Evolutionary conservation across 2,329 filamentous ascomycete genomes (phyloP).

Genomic region (Pseudonectria buxi): DNA sequence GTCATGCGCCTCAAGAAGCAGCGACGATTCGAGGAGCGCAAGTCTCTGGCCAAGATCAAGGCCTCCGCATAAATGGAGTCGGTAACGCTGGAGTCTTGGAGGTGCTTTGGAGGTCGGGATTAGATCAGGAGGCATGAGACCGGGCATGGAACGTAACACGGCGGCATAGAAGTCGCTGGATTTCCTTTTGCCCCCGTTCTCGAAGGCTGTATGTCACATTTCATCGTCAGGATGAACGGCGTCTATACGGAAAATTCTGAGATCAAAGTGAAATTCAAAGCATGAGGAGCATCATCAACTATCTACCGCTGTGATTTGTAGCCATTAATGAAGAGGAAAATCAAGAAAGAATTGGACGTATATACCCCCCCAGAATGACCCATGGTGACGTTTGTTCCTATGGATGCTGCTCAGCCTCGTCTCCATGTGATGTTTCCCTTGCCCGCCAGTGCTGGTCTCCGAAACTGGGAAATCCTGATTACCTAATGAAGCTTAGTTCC

Average conservation of each 20-base stretch:
- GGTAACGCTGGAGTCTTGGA: constrained; percentile 26
- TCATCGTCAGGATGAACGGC: constrained; percentile 54
- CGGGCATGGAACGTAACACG: constrained; percentile 29
- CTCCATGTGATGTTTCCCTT: too few relatives aligned
- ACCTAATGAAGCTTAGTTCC: constrained; percentile 35
- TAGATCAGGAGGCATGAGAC: constrained; percentile 32
- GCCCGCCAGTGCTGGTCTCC: too few relatives aligned
- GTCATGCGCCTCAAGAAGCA: constrained; percentile 99
- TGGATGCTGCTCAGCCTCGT: neutral
- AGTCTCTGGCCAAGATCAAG: constrained; percentile 90
- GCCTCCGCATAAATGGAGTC: constrained; percentile 59
- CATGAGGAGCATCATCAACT: constrained; percentile 23
- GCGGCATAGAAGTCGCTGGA: constrained; percentile 48
- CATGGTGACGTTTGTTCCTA: constrained; percentile 4
- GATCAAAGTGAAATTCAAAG: constrained; percentile 36
- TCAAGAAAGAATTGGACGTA: constrained; percentile 2
- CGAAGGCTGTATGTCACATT: constrained; percentile 61
- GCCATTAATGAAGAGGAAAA: constrained; percentile 22
- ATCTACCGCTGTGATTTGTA: constrained; percentile 28
- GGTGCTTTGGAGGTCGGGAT: constrained; percentile 24
- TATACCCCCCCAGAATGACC: constrained; percentile 17
- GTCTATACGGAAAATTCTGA: constrained; percentile 57
- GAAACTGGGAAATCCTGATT: constrained; percentile 23
- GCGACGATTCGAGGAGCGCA: constrained; percentile 96
- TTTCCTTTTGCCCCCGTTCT: constrained; percentile 50